Base-by-base conservation (phyloP, 2,329 filamentous ascomycete species). In the Helminthosporium solani region DNA sequence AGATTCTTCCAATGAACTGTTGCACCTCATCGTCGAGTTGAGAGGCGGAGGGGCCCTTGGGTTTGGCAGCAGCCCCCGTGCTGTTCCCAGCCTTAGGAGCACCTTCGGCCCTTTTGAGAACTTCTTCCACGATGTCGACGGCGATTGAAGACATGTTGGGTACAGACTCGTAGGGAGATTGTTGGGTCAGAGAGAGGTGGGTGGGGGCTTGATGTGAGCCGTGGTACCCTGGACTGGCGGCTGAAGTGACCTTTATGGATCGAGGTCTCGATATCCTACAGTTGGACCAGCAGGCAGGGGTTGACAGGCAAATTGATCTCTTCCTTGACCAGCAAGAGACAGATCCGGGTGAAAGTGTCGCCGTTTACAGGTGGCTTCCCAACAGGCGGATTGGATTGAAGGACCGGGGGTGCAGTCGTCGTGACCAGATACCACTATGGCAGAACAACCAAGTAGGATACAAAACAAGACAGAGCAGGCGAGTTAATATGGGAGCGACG, bases 1-100 rank as follows among this genome's bases (percentile, higher is more conserved):
- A 83, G 52, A 70, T 69, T 44, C 59, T 61, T 30, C 68, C 68
- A 7, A 70, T 58, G 51, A 62, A 70, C 55, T 67, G 60, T 37
- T 66, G 61, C 15, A 71, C 64, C 30, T 68, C 58, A 23, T 63
- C 43, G 51, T 71, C 70, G 48, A 63, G 54, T 20, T 59, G 42
- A 25, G 60, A 63, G 42, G 64, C 59, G 9, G 52, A 51, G 2
- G 63, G 60, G 19, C 63, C 64, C 40, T 62, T 46, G n/a, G 39
- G 23, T 33, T 44, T 52, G 28, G 57, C 41, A 28, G 55, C 59
- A 44, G 54, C 56, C 46, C 58, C 60, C 28, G 27, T 39, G 35
- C 14, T 9, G 28, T 63, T 63, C 36, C 60, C 48, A 25, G 21
- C 25, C 25, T 43, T 49, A 31, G 56, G 42, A 28, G 53, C 57